phyloP scores from a whole-genome alignment of 768 basidiomycete species.

The Leccinum sublutescens region DNA sequence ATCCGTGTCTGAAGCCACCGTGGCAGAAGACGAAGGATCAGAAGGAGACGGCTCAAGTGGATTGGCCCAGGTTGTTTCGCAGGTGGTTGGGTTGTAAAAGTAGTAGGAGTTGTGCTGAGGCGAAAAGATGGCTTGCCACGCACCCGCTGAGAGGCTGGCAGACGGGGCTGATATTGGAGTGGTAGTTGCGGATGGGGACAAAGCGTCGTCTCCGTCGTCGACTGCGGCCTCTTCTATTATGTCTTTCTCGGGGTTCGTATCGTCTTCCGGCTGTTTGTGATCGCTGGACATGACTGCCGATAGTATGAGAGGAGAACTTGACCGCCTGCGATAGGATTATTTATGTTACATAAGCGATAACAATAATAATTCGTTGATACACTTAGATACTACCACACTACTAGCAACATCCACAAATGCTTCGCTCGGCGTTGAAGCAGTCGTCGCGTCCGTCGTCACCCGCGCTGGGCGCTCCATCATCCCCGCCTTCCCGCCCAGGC shows the following conservation, averaged over 20 bases:
- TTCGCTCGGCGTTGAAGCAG: slow-evolving; percentile 58
- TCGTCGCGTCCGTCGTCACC: slow-evolving; percentile 28
- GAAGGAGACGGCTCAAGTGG: slow-evolving; percentile 50
- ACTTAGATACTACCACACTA: background rate
- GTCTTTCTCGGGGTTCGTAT: slow-evolving; percentile 4
- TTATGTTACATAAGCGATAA: background rate
- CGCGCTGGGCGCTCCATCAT: slow-evolving; percentile 15
- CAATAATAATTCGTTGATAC: background rate
- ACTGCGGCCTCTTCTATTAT: slow-evolving; percentile 1
- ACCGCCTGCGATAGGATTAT: background rate
- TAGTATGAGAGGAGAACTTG: background rate
- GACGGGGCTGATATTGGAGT: slow-evolving; percentile 9
- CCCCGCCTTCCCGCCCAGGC: slow-evolving; percentile 24
- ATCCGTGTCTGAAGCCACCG: slow-evolving; percentile 15
- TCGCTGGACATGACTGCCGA: slow-evolving; percentile 12
- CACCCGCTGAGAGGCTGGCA: slow-evolving; percentile 27
- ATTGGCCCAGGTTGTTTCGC: slow-evolving; percentile 84
- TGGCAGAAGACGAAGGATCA: slow-evolving; percentile 21
- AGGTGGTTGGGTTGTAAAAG: slow-evolving; percentile 73
- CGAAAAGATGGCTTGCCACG: slow-evolving; percentile 84
- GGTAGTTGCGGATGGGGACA: slow-evolving; percentile 6
- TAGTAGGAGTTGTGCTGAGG: slow-evolving; percentile 80
- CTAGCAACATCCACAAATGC: slow-evolving; percentile 20
- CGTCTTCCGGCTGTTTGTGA: background rate
- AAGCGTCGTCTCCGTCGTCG: slow-evolving; percentile 6